Evolutionary conservation across 2,329 filamentous ascomycete genomes (phyloP).

Genomic region (Nemania sp.): DNA sequence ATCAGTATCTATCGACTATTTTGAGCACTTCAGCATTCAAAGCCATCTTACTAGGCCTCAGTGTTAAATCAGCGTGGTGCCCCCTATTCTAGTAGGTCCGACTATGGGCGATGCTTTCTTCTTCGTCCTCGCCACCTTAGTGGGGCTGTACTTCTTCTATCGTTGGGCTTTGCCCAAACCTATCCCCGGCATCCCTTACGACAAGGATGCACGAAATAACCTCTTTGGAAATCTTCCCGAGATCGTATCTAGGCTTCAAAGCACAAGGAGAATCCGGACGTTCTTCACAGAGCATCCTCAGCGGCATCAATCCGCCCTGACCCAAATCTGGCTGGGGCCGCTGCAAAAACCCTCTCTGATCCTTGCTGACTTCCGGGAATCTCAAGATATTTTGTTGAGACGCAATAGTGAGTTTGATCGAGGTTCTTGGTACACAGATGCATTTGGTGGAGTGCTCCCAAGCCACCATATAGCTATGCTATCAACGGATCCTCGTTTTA

Average conservation of each 20-base stretch:
- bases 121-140: conserved; percentile 1
- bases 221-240: conserved; percentile 34
- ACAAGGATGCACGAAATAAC: conserved; percentile 23
- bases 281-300: conserved; percentile 24
- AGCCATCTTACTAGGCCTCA: background rate
- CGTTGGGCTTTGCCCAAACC: conserved; percentile 34
- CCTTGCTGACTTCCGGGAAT: conserved; percentile 40
- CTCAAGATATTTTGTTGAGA: conserved; percentile 40
- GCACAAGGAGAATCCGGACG: conserved; percentile 17
- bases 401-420: conserved; percentile 42
- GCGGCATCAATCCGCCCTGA: conserved; percentile 33
- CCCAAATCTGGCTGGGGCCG: conserved; percentile 42
- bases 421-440: conserved; percentile 26
- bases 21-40: background rate
- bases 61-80: background rate
- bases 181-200: conserved; percentile 38
- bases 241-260: conserved; percentile 18
- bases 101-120: background rate
- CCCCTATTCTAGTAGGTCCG: background rate
- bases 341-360: conserved; percentile 39
- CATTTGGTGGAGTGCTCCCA: conserved; percentile 28
- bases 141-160: conserved; percentile 22
- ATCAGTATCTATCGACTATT: background rate
- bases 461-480: conserved; percentile 42
- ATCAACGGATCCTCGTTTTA: conserved; percentile 39